Conservation (phyloP, 2,329 filamentous ascomycete species). For the Penicillium psychrosexuale region DNA sequence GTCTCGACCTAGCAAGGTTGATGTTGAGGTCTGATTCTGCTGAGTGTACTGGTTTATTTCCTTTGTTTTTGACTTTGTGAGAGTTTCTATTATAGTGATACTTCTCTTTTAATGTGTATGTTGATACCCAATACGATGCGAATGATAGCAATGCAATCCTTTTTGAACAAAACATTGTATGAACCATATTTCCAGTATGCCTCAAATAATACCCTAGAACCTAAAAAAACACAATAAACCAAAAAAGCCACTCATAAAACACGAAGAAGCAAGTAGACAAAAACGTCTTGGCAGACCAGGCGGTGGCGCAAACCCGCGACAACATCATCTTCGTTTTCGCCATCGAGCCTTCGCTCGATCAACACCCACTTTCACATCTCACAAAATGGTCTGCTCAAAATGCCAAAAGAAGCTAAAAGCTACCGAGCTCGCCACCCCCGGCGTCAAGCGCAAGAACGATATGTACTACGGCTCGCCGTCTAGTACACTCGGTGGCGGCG, state of each 20-base stretch:
- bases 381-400: slow-evolving; percentile 61
- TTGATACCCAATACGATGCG: not conserved
- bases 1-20: not conserved
- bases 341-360: not conserved
- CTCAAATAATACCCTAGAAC: not conserved
- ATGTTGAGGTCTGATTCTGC: not conserved
- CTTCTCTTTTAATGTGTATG: not conserved
- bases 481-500: slow-evolving; percentile 35
- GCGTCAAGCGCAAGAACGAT: slow-evolving; percentile 65
- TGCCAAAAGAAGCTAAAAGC: slow-evolving; percentile 60
- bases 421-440: slow-evolving; percentile 61
- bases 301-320: slow-evolving; percentile 16
- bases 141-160: not conserved
- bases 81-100: not conserved
- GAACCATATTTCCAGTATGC: not conserved
- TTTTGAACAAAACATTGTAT: not conserved
- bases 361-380: not conserved
- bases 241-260: not conserved
- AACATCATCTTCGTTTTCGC: slow-evolving; percentile 14
- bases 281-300: slow-evolving; percentile 16
- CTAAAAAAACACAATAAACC: not conserved
- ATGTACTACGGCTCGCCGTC: slow-evolving; percentile 63
- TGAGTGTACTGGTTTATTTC: not conserved
- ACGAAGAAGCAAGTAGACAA: not conserved
- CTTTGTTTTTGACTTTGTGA: not conserved